These are phyloP conservation scores for Orbilia ellipsospora DNA, from an alignment of 2,329 filamentous ascomycete genomes.

Conservation along the genomic window DNA sequence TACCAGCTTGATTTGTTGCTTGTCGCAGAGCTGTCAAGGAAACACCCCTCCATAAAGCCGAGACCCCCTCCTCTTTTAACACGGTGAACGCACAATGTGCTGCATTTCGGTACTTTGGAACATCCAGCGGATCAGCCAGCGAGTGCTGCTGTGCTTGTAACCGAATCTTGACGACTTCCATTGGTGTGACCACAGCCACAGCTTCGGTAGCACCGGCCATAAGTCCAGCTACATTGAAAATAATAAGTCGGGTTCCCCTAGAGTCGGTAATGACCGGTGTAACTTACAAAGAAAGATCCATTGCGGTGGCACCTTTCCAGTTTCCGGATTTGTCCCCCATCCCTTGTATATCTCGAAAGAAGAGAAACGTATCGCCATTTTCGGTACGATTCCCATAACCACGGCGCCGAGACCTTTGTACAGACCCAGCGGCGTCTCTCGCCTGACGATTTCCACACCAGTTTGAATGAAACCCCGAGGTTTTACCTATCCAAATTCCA, in stretches of 20 bases:
- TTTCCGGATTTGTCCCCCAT: slow-evolving; percentile 74
- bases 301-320: slow-evolving; percentile 75
- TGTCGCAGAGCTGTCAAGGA: slow-evolving; percentile 92
- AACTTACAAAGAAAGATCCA: slow-evolving; percentile 76
- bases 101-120: slow-evolving; percentile 74
- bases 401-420: slow-evolving; percentile 99
- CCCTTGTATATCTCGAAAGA: slow-evolving; percentile 97
- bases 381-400: slow-evolving; percentile 93
- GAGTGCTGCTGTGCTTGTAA: slow-evolving; percentile 97
- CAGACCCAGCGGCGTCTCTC: slow-evolving; percentile 89
- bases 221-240: slow-evolving; percentile 74
- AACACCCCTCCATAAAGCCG: slow-evolving; percentile 91
- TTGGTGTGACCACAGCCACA: slow-evolving; percentile 93
- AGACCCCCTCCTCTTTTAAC: slow-evolving; percentile 86
- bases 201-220: slow-evolving; percentile 95
- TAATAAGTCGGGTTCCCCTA: not conserved
- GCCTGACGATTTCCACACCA: slow-evolving; percentile 83
- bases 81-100: slow-evolving; percentile 82
- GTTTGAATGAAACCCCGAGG: slow-evolving; percentile 88
- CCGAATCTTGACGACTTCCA: slow-evolving; percentile 99
- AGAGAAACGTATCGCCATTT: slow-evolving; percentile 99
- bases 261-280: not conserved
- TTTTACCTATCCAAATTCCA: slow-evolving; percentile 67
- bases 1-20: slow-evolving; percentile 89
- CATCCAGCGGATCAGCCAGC: slow-evolving; percentile 94